phyloP scores from a whole-genome alignment of 129 eudicot genomes.

The Tanacetum coccineum region DNA sequence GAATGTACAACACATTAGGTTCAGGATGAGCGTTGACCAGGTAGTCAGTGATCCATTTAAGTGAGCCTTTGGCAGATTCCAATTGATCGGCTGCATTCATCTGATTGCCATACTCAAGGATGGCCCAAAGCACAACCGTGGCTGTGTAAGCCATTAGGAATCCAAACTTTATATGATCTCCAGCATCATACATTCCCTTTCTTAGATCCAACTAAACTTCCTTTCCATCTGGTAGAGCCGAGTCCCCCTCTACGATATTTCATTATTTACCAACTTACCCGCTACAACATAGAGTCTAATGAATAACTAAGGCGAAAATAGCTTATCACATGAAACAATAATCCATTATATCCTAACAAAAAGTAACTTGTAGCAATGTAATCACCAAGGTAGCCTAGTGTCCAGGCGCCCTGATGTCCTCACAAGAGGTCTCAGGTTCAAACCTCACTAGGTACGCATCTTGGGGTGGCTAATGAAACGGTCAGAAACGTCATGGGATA shows the following conservation, averaged over 20 bases:
- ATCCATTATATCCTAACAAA: too few species aligned
- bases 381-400: too few species aligned
- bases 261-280: constrained; percentile 70
- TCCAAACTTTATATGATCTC: constrained; percentile 88
- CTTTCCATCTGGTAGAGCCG: constrained; percentile 58
- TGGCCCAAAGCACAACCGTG: constrained; percentile 78
- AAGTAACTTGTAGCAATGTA: too few species aligned
- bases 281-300: constrained; percentile 45
- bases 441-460: too few species aligned
- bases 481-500: too few species aligned
- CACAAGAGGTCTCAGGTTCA: too few species aligned
- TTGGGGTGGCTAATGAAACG: too few species aligned
- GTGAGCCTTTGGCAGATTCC: constrained; percentile 70
- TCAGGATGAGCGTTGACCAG: constrained; percentile 77
- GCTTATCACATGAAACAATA: neutral
- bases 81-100: constrained; percentile 69
- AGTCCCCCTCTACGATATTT: constrained; percentile 89
- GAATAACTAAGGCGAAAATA: neutral
- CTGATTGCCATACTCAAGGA: constrained; percentile 97
- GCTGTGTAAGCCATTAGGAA: constrained; percentile 56
- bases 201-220: constrained; percentile 65
- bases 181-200: constrained; percentile 88
- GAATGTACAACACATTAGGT: constrained; percentile 75
- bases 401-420: too few species aligned
- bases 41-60: constrained; percentile 87